Evolutionary conservation across 1,284 basidiomycete genomes (phyloP), one percentile per base, ranked within the genome.

Genomic region (Wolfiporia cocos): DNA sequence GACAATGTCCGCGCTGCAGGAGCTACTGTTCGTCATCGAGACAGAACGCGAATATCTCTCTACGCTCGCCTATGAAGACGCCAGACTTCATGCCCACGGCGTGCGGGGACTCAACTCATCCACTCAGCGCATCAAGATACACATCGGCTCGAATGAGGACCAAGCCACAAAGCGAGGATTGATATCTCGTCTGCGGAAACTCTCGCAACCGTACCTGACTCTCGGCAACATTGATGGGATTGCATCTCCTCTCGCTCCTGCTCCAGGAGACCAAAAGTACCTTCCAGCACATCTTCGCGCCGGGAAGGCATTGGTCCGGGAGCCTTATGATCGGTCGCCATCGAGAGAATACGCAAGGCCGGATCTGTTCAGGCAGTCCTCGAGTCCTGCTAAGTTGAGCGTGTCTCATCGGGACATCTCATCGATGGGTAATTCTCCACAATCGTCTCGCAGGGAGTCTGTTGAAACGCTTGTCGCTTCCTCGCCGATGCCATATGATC

Each of bases 1-100:
- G 39, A 41, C 38, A 5, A 40, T 44, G 43, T 31, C 32, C 10
- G 32, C 24, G 5, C 37, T 40, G 34, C 32, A 39, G 9, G 32
- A 14, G 26, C 17, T 44, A 24, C 26, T 44, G 38, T 33, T 32
- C 15, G 39, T 30, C 1, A 29, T 44, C 14, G 43, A 40, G 37
- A 21, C 28, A n/a, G 39, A 44, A 22, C 19, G 34, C n/a, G 34
- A 34, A n/a, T 18, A 30, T 6, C 17, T 34, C 11, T 18, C 36
- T 3, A 30, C 26, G 7, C 33, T 21, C 6, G 22, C 30, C 12
- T 26, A 36, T 5, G 15, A 5, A 12, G 21, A 36, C 5, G 10
- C 20, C 5, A 5, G 17, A 36, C 9, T 12, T 5, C 9, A 36
- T 12, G 15, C 32, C 15, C 32, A n/a, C n/a, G n/a, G n/a, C n/a